phyloP scores from a whole-genome alignment of 495 filamentous ascomycete genomes.

The Aspergillus homomorphus region DNA sequence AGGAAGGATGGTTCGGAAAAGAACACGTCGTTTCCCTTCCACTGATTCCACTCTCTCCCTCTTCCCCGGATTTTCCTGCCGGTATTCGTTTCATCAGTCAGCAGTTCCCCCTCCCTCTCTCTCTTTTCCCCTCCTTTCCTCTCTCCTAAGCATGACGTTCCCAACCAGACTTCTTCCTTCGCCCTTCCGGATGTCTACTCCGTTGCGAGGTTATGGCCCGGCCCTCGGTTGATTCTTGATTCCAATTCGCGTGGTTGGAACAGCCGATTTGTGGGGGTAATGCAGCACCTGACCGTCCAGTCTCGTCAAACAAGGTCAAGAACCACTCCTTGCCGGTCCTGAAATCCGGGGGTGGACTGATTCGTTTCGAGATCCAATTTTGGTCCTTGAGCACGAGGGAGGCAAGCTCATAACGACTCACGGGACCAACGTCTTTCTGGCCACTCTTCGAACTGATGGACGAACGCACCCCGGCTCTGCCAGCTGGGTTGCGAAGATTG shows the following conservation, averaged over 20 bases:
- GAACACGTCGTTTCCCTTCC: conserved; percentile 1
- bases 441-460: neutral
- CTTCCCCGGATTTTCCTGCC: conserved; percentile 19
- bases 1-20: neutral
- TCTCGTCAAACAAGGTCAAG: neutral
- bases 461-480: no score
- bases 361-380: neutral
- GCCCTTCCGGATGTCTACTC: neutral
- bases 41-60: neutral
- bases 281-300: neutral
- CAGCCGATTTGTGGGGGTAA: neutral
- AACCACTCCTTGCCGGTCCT: neutral
- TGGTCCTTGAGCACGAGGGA: neutral
- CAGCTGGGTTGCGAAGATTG: neutral
- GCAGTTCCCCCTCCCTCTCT: neutral
- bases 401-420: neutral
- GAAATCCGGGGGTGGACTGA: neutral
- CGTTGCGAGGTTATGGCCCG: neutral
- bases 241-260: neutral
- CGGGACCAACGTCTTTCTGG: no score
- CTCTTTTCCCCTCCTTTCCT: neutral
- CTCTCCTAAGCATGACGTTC: neutral
- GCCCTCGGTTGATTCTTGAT: neutral
- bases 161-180: neutral
- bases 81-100: conserved; percentile 3